Conservation (phyloP, 129 eudicot genomes). For the Artemisia annua region DNA sequence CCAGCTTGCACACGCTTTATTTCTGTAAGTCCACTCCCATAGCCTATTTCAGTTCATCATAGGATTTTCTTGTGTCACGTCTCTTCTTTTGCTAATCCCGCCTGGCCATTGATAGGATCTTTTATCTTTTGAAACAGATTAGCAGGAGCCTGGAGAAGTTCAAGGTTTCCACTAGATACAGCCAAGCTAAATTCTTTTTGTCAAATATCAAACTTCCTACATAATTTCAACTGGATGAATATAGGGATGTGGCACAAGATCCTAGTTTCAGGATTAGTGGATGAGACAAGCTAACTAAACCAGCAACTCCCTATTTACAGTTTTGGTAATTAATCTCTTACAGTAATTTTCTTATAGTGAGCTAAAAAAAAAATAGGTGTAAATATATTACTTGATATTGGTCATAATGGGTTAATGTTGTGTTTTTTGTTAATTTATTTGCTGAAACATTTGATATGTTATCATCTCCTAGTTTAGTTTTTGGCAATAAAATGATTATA, state of each 20-base stretch:
- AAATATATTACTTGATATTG: constrained; percentile 7
- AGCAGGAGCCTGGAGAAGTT: constrained; percentile 50
- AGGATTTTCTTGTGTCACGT: constrained; percentile 52
- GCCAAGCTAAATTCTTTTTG: constrained; percentile 26
- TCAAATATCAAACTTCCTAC: constrained; percentile 26
- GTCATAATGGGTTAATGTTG: not conserved
- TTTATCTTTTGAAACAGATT: constrained; percentile 38
- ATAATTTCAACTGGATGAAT: constrained; percentile 23
- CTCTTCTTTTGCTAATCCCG: constrained; percentile 37
- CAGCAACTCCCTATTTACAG: constrained; percentile 19
- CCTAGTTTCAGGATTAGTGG: constrained; percentile 39
- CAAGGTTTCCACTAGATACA: constrained; percentile 38
- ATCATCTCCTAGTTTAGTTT: not conserved
- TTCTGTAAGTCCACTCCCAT: constrained; percentile 56
- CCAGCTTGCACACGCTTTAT: constrained; percentile 34
- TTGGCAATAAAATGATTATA: not conserved
- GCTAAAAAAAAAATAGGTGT: not conserved
- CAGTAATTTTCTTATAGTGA: not conserved
- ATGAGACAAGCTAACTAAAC: constrained; percentile 33
- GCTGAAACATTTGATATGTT: constrained; percentile 12
- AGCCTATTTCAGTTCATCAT: constrained; percentile 30
- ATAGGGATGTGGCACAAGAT: constrained; percentile 32
- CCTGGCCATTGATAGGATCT: constrained; percentile 51
- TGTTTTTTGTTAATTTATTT: not conserved
- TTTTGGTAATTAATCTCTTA: constrained; percentile 29